Base-by-base conservation (phyloP, 257 asterid species). In the Solanum phureja region DNA sequence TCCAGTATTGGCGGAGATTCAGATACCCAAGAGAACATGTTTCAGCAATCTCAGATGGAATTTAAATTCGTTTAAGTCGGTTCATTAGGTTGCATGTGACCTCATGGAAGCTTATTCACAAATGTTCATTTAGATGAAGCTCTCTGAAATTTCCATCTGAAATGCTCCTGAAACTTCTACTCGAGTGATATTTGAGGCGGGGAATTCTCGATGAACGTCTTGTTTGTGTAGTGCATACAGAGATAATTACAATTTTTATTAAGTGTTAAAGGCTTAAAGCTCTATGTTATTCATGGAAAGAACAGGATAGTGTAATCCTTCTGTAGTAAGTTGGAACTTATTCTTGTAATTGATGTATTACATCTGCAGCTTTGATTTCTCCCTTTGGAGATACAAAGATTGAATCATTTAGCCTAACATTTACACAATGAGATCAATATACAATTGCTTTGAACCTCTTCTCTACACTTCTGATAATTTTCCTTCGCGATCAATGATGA, bases 341-440 rank as follows among this genome's bases (percentile, higher is more conserved):
- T 49, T 82, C 71, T 49, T 49, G 29, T 49, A 46, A 82, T 31
- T 82, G 86, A 82, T 82, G 86, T 82, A 19, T 49, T 82, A 49
- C 11, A 29, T 46, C 42, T 82, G 44, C 69, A 82, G 7, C 64
- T 82, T 49, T 18, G 44, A 46, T 49, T 49, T 52, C 69, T 82
- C 86, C 85, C 69, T 82, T 82, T 82, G 86, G 86, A 82, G 86
- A 82, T 31, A 31, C 86, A 49, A 46, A 82, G 71, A 31, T 46
- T 49, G 71, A 76, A 82, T 82, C 69, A 82, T 49, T 82, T 82
- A 49, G 71, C 86, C 69, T 82, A 82, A 82, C 86, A 49, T 82
- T 82, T 82, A 82, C 86, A 49, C 38, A 82, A 82, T 82, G 69
- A 82, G 71, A 31, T 82, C 40, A 81, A 81, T 81, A 81, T 81